phyloP scores from a whole-genome alignment of 73 alveolate species.

The Tetrahymena elliotti region DNA sequence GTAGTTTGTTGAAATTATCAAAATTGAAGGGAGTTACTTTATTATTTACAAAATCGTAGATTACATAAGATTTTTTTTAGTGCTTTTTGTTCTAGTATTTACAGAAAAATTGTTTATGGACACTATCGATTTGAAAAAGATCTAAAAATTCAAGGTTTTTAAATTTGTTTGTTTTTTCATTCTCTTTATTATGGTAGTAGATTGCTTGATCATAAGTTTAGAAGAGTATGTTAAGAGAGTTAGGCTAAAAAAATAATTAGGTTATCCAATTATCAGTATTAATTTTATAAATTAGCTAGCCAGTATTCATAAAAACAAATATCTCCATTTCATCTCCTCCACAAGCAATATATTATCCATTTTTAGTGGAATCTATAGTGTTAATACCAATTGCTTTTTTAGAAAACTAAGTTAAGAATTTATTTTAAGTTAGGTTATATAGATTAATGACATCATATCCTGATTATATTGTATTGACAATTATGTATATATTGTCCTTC shows the following conservation, averaged over 20 bases:
- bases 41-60: neutral
- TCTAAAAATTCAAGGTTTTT: neutral
- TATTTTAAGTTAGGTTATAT: neutral
- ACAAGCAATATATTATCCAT: neutral
- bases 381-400: neutral
- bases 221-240: neutral
- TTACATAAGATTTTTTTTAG: neutral
- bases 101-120: neutral
- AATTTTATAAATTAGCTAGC: neutral
- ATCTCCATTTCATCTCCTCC: neutral
- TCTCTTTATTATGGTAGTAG: neutral
- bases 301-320: neutral
- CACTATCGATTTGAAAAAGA: neutral
- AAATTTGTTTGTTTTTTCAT: neutral
- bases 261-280: neutral
- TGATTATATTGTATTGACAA: neutral
- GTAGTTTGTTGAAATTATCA: neutral
- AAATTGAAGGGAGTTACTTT: neutral
- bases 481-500: neutral
- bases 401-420: neutral
- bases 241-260: neutral
- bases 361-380: neutral
- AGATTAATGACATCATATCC: neutral
- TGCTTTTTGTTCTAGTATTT: neutral
- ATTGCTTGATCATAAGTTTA: neutral